A percentile compares a stretch with the other conserved stretches of the same genome.
These are phyloP conservation scores for Cyclotella choctawhatcheeana DNA, from an alignment of 108 stramenopile species.

Conservation along the genomic window DNA sequence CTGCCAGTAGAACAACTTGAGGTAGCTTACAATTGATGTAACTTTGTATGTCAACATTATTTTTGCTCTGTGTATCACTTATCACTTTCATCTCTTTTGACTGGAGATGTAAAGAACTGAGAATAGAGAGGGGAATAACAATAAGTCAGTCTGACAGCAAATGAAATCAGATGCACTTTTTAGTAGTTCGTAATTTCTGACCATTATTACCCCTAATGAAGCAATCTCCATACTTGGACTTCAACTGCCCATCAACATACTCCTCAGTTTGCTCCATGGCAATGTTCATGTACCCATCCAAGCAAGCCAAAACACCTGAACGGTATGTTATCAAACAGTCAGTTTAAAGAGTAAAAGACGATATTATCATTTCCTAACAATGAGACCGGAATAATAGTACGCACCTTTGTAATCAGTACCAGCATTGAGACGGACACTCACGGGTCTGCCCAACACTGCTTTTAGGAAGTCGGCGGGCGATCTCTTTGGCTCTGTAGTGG, in stretches of 20 bases:
- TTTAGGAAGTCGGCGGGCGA: constrained; percentile 90
- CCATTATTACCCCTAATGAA: constrained; percentile 99
- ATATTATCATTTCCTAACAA: too few species aligned
- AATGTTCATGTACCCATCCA: constrained; percentile 99
- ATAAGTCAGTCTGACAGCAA: neutral
- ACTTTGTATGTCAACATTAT: too few species aligned
- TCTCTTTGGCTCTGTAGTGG: constrained; percentile 52
- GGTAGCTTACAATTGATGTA: too few species aligned
- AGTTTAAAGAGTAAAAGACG: too few species aligned
- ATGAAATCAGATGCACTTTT: too few species aligned
- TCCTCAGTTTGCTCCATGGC: constrained; percentile 99
- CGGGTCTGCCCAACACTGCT: constrained; percentile 91
- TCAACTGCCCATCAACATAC: constrained; percentile 97
- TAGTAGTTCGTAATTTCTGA: too few species aligned
- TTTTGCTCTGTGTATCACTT: too few species aligned
- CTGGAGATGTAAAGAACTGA: constrained; percentile 78
- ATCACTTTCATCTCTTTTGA: constrained; percentile 53
- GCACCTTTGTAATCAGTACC: constrained; percentile 94
- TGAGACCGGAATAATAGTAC: constrained; percentile 9
- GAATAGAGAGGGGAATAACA: neutral
- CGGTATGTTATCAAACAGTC: too few species aligned
- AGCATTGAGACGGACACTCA: constrained; percentile 96
- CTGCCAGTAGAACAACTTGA: too few species aligned
- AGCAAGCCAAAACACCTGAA: constrained; percentile 92
- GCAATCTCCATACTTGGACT: constrained; percentile 98